Base-by-base conservation (phyloP, 495 filamentous ascomycete genomes). In the Entonaema liquescens region DNA sequence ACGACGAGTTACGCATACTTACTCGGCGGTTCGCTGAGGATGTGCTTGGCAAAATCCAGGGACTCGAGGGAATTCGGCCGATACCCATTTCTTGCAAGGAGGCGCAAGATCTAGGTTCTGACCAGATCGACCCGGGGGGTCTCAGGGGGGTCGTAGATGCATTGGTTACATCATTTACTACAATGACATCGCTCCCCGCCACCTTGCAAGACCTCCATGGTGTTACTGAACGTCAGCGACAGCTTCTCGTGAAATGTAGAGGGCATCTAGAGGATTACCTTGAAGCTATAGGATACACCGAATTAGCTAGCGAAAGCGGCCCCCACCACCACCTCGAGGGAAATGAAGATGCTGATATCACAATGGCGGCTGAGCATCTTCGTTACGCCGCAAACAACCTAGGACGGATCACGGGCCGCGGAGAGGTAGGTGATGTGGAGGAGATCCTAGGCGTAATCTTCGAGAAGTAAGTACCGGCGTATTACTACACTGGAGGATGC, bases 361-460 rank as follows among this genome's bases (percentile, higher is more conserved):
- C 98, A 3, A 83, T 94, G 50, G 94, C 93, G n/a, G 96, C 95
- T 0, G 95, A 99, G 79, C 87, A 92, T 76, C 79, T 98, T 58
- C 91, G 95, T 33, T 87, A 86, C 52, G 94, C 95, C 13, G 96
- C 94, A 2, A 89, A 90, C 33, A 87, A 87, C 59, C 82, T 99
- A 11, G 91, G 92, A 2, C 88, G 89, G 70, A 97, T 98, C 66
- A 98, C 93, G 3, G 95, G 95, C 1, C 89, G 88, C 62, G 95
- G 94, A 2, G 92, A 92, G 64, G 87, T 86, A 44, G 94, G 93
- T 1, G 95, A 99, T 85, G 93, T 99, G 31, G 95, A 99, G 79
- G 95, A 98, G 74, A 93, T 98, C 2, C 80, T 99, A 65, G 96
- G 96, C 1, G 95, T 98, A 40, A 94, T 99, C 1, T 98, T 99